Conservation (phyloP, 768 basidiomycete genomes). For the Tulasnella sp. region DNA sequence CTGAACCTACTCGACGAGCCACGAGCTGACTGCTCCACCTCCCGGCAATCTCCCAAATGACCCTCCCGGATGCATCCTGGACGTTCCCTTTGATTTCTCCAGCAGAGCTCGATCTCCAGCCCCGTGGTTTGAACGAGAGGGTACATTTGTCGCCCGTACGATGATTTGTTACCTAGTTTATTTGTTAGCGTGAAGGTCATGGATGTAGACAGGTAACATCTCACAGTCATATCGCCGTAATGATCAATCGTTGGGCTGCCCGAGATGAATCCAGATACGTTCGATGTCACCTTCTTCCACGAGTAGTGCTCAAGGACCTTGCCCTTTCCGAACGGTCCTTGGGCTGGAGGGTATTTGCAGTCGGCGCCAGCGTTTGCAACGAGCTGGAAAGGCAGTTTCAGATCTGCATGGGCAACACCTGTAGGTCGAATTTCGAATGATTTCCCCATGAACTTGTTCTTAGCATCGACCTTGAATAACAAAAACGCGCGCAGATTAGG, state of each 20-base stretch:
- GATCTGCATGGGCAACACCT: constrained; percentile 82
- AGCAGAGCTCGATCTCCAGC: constrained; percentile 87
- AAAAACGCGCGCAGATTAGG: neutral
- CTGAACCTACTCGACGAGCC: constrained; percentile 57
- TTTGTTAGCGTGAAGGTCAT: neutral
- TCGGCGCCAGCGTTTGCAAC: constrained; percentile 30
- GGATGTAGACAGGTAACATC: constrained; percentile 26
- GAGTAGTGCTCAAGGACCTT: constrained; percentile 82
- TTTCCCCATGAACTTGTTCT: constrained; percentile 94
- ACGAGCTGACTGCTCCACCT: constrained; percentile 94
- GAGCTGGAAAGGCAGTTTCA: constrained; percentile 60
- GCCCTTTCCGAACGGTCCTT: constrained; percentile 14
- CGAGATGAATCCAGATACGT: constrained; percentile 85
- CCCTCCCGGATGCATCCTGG: constrained; percentile 47
- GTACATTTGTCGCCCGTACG: constrained; percentile 79
- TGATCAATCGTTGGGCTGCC: constrained; percentile 83
- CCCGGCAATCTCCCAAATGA: constrained; percentile 83
- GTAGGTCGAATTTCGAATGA: constrained; percentile 94
- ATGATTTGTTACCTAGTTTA: constrained; percentile 66
- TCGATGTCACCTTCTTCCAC: constrained; percentile 92
- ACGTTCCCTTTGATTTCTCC: constrained; percentile 88
- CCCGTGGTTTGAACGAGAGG: constrained; percentile 90
- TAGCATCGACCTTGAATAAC: constrained; percentile 68
- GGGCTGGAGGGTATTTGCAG: constrained; percentile 8
- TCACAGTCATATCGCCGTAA: constrained; percentile 87